These are phyloP conservation scores for Hygrocybe coccinea DNA, from an alignment of 768 basidiomycete genomes.

Conservation along the genomic window DNA sequence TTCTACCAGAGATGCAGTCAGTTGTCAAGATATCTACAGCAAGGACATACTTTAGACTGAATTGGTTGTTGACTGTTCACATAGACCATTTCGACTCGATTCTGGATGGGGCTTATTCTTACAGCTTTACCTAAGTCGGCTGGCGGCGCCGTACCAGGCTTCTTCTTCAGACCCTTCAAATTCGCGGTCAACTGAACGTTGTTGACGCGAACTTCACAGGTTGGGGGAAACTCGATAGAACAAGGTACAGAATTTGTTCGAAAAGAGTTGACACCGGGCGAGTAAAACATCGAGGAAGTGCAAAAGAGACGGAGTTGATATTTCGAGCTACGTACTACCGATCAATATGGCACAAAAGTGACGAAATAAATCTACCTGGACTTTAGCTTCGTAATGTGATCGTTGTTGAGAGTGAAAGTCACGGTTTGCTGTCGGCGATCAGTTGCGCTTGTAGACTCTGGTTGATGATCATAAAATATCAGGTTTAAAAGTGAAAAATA, in stretches of 20 bases:
- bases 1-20: slow-evolving; percentile 46
- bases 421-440: slow-evolving; percentile 67
- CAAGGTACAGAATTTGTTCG: slow-evolving; percentile 51
- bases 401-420: slow-evolving; percentile 59
- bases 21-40: background rate
- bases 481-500: slow-evolving; percentile 3
- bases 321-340: slow-evolving; percentile 42
- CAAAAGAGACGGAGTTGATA: slow-evolving; percentile 85
- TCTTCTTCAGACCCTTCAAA: slow-evolving; percentile 91
- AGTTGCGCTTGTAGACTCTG: slow-evolving; percentile 73
- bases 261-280: slow-evolving; percentile 47
- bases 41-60: slow-evolving; percentile 56
- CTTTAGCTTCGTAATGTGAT: slow-evolving; percentile 59
- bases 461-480: slow-evolving; percentile 1
- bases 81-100: slow-evolving; percentile 83
- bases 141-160: slow-evolving; percentile 90
- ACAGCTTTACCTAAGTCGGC: slow-evolving; percentile 55
- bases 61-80: slow-evolving; percentile 81
- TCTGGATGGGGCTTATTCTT: slow-evolving; percentile 38
- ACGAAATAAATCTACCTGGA: slow-evolving; percentile 40
- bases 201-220: slow-evolving; percentile 89
- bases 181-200: slow-evolving; percentile 61
- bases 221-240: slow-evolving; percentile 85
- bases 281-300: slow-evolving; percentile 76
- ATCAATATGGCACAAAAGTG: slow-evolving; percentile 8